Evolutionary conservation across 1,284 basidiomycete genomes (phyloP).

Genomic region (Tremellales sp.): DNA sequence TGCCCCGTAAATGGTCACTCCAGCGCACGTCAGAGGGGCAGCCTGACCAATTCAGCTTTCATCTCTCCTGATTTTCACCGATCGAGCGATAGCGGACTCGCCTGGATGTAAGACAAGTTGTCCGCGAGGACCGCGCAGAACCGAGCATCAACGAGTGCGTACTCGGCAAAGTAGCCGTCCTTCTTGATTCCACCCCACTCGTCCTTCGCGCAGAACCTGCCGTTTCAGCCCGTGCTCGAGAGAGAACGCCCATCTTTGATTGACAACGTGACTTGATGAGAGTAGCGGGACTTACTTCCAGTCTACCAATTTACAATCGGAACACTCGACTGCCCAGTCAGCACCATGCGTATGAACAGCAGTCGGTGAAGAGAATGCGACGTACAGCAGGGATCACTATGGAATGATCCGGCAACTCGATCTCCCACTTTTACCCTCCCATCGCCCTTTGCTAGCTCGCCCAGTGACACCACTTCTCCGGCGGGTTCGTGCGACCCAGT

Average conservation of each 20-base stretch:
- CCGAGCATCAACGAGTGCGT: conserved; percentile 19
- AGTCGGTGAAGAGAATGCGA: background rate
- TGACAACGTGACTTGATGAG: background rate
- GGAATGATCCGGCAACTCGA: conserved; percentile 17
- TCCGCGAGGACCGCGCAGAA: conserved; percentile 16
- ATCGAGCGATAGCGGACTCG: background rate
- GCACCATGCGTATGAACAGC: background rate
- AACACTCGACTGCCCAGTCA: conserved; percentile 11
- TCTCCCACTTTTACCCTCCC: conserved; percentile 16
- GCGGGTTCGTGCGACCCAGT: conserved; percentile 28
- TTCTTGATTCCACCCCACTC: conserved; percentile 18
- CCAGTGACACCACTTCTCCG: conserved; percentile 20
- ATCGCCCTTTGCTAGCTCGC: conserved; percentile 7
- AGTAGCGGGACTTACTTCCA: conserved; percentile 11
- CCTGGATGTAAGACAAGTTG: conserved; percentile 23
- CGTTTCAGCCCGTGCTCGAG: background rate
- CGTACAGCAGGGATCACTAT: conserved; percentile 17
- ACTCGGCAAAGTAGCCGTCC: conserved; percentile 29
- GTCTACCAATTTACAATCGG: conserved; percentile 18
- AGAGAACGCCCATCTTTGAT: background rate
- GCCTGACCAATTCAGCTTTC: background rate
- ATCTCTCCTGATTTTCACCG: background rate
- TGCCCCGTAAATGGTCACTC: conserved; percentile 3
- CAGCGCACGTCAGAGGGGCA: conserved; percentile 3
- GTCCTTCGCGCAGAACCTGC: conserved; percentile 21